A percentile compares a stretch with the other conserved stretches of the same genome.
Conservation (phyloP, 2,329 filamentous ascomycete species). For the Nannizziopsis barbatae region DNA sequence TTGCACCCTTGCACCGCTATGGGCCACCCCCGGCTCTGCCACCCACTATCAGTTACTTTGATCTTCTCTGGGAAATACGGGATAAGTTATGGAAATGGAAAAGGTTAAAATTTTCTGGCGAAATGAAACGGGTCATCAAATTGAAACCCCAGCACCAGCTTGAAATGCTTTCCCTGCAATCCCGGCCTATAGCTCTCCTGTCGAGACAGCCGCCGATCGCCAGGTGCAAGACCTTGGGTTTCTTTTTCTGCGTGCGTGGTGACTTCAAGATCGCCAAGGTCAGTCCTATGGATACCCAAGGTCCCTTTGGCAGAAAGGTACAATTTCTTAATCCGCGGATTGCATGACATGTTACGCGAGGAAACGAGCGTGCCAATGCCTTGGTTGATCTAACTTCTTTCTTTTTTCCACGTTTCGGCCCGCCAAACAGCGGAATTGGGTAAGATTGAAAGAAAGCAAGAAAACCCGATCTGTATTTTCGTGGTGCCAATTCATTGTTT, state of each 20-base stretch:
- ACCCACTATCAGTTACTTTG: slow-evolving; percentile 1
- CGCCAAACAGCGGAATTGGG: no score
- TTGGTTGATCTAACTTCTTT: background rate
- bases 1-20: no score
- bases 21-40: slow-evolving; percentile 1
- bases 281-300: slow-evolving; percentile 1
- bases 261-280: slow-evolving; percentile 6
- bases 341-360: slow-evolving; percentile 5
- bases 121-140: slow-evolving; percentile 10
- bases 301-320: slow-evolving; percentile 2
- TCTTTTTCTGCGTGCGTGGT: background rate
- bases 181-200: slow-evolving; percentile 6
- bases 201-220: slow-evolving; percentile 3
- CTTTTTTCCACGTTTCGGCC: background rate
- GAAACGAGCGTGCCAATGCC: slow-evolving; percentile 1
- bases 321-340: background rate
- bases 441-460: background rate
- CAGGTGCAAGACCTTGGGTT: slow-evolving; percentile 7
- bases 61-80: slow-evolving; percentile 8
- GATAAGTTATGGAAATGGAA: slow-evolving; percentile 6
- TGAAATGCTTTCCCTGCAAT: background rate
- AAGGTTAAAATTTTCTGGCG: slow-evolving; percentile 1
- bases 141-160: slow-evolving; percentile 10
- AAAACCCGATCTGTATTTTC: slow-evolving; percentile 6
- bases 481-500: slow-evolving; percentile 3